Conservation (phyloP, 73 alveolate genomes). For the Blepharisma japonicum region DNA sequence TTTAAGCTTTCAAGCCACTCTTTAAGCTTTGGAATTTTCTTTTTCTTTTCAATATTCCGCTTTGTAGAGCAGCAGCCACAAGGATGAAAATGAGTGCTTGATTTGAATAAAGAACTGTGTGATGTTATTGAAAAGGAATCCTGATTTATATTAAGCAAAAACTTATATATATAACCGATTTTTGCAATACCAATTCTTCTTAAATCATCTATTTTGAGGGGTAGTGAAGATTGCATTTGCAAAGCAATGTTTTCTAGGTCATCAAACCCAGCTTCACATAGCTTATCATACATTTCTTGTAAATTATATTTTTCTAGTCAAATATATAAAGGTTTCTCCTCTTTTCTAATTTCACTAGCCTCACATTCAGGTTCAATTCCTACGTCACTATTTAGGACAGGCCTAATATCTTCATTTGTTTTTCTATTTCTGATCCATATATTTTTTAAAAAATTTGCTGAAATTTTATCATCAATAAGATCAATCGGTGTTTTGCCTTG, state of each 20-base stretch:
- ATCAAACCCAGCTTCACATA: neutral
- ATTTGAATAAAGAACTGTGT: neutral
- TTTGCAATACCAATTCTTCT: neutral
- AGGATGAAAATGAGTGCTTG: neutral
- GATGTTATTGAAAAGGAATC: neutral
- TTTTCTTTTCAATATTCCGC: neutral
- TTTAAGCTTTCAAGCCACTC: constrained; percentile 1
- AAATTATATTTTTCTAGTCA: neutral
- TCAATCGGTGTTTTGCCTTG: neutral
- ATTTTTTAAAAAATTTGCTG: neutral
- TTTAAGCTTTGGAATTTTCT: neutral
- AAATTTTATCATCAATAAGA: neutral
- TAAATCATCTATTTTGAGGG: neutral
- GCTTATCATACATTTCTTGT: neutral
- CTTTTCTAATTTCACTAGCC: neutral
- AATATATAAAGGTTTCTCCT: too few species aligned
- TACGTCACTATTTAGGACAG: neutral
- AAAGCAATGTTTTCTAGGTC: neutral
- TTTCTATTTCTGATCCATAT: neutral
- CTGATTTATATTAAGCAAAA: neutral
- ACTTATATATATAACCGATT: neutral
- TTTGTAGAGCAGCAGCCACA: too few species aligned
- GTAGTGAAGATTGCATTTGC: neutral
- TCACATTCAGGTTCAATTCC: constrained; percentile 4
- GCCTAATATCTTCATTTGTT: neutral